Evolutionary conservation across 257 asterid species (phyloP).

Genomic region (Lithospermum erythrorhizon): DNA sequence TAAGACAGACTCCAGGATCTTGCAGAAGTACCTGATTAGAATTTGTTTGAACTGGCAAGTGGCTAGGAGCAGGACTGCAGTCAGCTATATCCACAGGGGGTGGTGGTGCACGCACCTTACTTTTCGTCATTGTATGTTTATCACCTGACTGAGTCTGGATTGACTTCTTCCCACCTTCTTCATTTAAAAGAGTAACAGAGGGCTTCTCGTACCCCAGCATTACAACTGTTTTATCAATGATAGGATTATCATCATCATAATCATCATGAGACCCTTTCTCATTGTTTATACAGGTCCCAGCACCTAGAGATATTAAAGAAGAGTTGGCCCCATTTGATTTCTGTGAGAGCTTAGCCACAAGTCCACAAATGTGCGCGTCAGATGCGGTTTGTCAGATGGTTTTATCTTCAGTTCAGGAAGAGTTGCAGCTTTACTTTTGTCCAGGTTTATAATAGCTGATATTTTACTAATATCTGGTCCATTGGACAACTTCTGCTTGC

Average conservation of each 20-base stretch:
- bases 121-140: conserved; percentile 20
- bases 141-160: conserved; percentile 13
- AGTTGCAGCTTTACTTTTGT: conserved; percentile 67
- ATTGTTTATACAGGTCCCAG: conserved; percentile 24
- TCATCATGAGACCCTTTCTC: conserved; percentile 18
- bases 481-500: conserved; percentile 42
- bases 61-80: conserved; percentile 21
- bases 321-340: conserved; percentile 20
- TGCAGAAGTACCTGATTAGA: conserved; percentile 35
- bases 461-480: conserved; percentile 68
- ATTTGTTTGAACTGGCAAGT: conserved; percentile 24
- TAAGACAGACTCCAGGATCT: no score
- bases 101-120: conserved; percentile 27
- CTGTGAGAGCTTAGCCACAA: conserved; percentile 20
- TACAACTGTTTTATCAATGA: conserved; percentile 75
- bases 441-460: conserved; percentile 69
- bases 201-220: conserved; percentile 70
- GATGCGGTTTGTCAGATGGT: conserved; percentile 30
- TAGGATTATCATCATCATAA: conserved; percentile 55
- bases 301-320: conserved; percentile 20
- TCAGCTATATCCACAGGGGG: conserved; percentile 27
- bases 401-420: conserved; percentile 79
- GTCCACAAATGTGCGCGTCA: conserved; percentile 21
- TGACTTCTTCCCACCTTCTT: conserved; percentile 24
- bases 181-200: conserved; percentile 23